These are phyloP conservation scores for Tetrapyrgos nigripes DNA, from an alignment of 1,284 basidiomycete species.

Conservation along the genomic window DNA sequence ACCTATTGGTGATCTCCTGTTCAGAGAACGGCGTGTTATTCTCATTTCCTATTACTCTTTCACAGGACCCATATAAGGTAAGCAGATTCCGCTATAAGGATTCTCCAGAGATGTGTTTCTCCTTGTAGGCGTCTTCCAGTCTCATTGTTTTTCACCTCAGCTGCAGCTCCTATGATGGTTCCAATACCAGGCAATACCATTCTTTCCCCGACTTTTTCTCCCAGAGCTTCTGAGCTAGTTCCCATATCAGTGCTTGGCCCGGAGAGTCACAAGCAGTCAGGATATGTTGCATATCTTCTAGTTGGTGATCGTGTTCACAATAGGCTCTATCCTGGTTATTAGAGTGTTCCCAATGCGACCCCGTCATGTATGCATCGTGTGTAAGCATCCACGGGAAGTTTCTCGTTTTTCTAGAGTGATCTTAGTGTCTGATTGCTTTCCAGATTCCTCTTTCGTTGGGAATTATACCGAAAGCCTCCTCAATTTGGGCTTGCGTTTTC, in stretches of 20 bases:
- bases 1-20: slow-evolving; percentile 14
- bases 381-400: slow-evolving; percentile 38
- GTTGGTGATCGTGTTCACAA: neutral
- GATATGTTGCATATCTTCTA: slow-evolving; percentile 31
- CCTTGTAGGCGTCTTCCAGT: neutral
- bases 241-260: slow-evolving; percentile 28
- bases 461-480: too few species aligned
- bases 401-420: slow-evolving; percentile 19
- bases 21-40: slow-evolving; percentile 12
- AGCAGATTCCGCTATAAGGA: too few species aligned
- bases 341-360: too few species aligned
- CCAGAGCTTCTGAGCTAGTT: too few species aligned
- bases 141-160: neutral
- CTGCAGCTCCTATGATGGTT: slow-evolving; percentile 13
- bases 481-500: neutral
- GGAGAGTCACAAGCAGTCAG: slow-evolving; percentile 28
- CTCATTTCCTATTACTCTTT: slow-evolving; percentile 21
- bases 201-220: slow-evolving; percentile 1
- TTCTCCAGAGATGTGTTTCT: too few species aligned
- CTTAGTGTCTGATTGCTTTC: too few species aligned
- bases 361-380: slow-evolving; percentile 29
- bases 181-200: slow-evolving; percentile 24
- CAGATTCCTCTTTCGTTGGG: too few species aligned
- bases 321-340: too few species aligned
- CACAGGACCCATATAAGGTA: too few species aligned